Evolutionary conservation across 306 rosid species (phyloP), one percentile per base, ranked within the genome.

Genomic region (Malus orientalis): DNA sequence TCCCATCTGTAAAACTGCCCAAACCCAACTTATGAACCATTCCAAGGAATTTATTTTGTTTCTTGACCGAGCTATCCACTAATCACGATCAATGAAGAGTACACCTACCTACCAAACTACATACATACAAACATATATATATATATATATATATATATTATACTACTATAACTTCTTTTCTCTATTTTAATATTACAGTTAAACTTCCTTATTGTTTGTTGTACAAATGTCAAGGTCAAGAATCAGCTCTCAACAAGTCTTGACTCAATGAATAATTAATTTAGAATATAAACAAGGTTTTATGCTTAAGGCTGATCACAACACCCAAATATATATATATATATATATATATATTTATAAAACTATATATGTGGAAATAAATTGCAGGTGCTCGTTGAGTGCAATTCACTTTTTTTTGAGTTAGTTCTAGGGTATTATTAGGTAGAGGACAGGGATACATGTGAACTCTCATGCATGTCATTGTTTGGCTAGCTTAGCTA

Each of bases 381-480:
- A 47, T 53, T 33, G 76, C 70, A 16, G 55, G 54, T 38, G 69
- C 83, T 76, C 30, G 71, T 89, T 88, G 97, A 89, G 97, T 89
- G 86, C 87, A 89, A 83, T 85, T 85, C 87, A 89, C 91, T 84
- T 86, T 75, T 36, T 49, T 58, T 53, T 51, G 29, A 25, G 72
- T 63, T 49, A 70, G 57, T 67, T 57, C 62, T 10, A 38, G 80
- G 83, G 81, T 76, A 88, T 89, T 76, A 88, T 89, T 89, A 89
- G 97, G 97, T 88, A 82, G 77, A 60, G 79, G 90, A 89, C 87
- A 89, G 68, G 79, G 87, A 88, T 85, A 38, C 29, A 75, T 80
- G 68, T 22, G 30, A 47, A 44, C 15, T 9, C 23, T 57, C 60
- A 57, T 20, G 30, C 80, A 60, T 73, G 81, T 81, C 84, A 44